phyloP scores from a whole-genome alignment of 208 protist genomes.

The Trypanosoma avium region DNA sequence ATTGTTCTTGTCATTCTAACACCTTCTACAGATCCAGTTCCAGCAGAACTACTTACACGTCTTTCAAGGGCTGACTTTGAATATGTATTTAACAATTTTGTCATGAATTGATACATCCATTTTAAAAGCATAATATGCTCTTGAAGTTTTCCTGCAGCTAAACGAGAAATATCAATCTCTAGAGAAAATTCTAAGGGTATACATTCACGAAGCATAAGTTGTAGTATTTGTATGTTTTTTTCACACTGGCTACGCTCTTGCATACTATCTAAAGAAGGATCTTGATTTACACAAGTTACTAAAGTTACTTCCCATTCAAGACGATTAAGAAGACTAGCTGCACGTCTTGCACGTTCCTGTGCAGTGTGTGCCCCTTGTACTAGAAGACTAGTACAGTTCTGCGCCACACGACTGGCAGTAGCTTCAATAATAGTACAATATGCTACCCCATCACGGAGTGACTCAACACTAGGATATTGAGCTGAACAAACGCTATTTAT shows the following conservation, averaged over 20 bases:
- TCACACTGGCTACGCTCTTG: slow-evolving; percentile 43
- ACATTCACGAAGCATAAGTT: slow-evolving; percentile 63
- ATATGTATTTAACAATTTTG: slow-evolving; percentile 65
- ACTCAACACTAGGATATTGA: slow-evolving; percentile 79
- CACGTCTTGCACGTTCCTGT: slow-evolving; percentile 22
- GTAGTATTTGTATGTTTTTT: slow-evolving; percentile 70
- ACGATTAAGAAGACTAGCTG: slow-evolving; percentile 28
- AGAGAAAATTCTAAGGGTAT: slow-evolving; percentile 48
- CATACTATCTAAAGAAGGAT: slow-evolving; percentile 54
- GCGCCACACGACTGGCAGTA: slow-evolving; percentile 50
- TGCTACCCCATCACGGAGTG: slow-evolving; percentile 73
- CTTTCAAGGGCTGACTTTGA: slow-evolving; percentile 52
- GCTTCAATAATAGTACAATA: slow-evolving; percentile 85
- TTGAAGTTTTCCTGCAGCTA: slow-evolving; percentile 76
- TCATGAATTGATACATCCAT: slow-evolving; percentile 80
- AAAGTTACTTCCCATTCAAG: slow-evolving; percentile 65
- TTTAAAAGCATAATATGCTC: slow-evolving; percentile 78
- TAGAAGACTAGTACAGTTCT: slow-evolving; percentile 43
- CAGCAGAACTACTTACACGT: slow-evolving; percentile 2
- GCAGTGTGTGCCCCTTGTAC: slow-evolving; percentile 33
- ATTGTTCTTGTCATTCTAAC: slow-evolving; percentile 28
- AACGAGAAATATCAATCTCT: slow-evolving; percentile 54
- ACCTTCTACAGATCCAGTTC: slow-evolving; percentile 21
- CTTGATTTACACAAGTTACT: slow-evolving; percentile 55
- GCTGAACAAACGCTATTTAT: slow-evolving; percentile 77